Evolutionary conservation across 2,329 filamentous ascomycete species (phyloP).

Genomic region (Hymenoscyphus infarciens): DNA sequence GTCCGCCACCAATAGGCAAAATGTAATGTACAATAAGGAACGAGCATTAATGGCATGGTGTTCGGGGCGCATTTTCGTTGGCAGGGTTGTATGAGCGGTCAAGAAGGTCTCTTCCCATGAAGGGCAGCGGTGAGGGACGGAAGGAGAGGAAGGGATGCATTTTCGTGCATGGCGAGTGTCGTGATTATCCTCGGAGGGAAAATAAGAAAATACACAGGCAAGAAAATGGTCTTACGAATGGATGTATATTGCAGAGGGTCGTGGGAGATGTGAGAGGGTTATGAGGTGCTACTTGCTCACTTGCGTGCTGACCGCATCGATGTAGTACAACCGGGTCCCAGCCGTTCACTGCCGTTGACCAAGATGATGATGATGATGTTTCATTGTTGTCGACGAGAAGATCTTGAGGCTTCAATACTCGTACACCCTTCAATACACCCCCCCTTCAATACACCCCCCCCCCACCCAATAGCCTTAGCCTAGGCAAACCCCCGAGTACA

Average conservation of each 20-base stretch:
- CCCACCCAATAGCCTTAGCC: no score
- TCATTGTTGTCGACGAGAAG: background rate
- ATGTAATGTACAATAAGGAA: constrained; percentile 38
- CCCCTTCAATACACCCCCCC: background rate
- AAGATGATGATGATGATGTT: background rate
- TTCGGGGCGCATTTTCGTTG: constrained; percentile 19
- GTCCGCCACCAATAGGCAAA: constrained; percentile 51
- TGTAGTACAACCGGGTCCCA: constrained; percentile 1
- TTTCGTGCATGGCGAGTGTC: constrained; percentile 5
- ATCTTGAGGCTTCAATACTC: constrained; percentile 1
- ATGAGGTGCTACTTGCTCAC: background rate
- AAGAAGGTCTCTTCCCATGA: constrained; percentile 9
- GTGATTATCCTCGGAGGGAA: constrained; percentile 1
- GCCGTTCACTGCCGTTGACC: background rate
- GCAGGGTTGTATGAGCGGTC: constrained; percentile 20
- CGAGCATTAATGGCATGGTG: constrained; percentile 32
- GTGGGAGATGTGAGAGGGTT: background rate
- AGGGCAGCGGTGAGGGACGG: constrained; percentile 24
- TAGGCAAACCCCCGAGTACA: no score
- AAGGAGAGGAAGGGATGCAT: constrained; percentile 4
- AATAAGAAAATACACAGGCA: background rate
- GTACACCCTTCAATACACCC: no score
- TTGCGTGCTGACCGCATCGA: background rate
- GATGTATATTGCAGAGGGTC: background rate
- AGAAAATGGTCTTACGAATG: background rate